Conservation (phyloP, 2,329 filamentous ascomycete species). For the Zalaria obscura region DNA sequence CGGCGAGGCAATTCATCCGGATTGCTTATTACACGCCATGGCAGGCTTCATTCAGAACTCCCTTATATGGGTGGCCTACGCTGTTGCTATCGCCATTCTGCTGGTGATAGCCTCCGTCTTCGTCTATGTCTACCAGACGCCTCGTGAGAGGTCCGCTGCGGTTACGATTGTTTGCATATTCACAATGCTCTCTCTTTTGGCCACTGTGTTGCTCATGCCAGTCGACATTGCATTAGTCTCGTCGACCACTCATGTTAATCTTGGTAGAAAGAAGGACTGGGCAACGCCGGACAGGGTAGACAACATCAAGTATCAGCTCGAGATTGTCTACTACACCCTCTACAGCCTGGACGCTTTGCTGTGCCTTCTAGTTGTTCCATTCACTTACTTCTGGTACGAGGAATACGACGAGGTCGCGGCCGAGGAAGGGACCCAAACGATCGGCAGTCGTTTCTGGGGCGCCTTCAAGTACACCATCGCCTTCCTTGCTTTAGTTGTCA, state of each 20-base stretch:
- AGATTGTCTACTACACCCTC: constrained; percentile 80
- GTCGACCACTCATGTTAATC: constrained; percentile 60
- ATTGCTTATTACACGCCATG: constrained; percentile 1
- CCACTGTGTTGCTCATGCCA: constrained; percentile 81
- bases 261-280: constrained; percentile 87
- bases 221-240: constrained; percentile 94
- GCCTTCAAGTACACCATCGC: constrained; percentile 82
- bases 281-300: constrained; percentile 70
- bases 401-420: constrained; percentile 87
- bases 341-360: constrained; percentile 86
- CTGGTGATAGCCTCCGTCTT: constrained; percentile 69
- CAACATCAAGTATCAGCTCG: constrained; percentile 64
- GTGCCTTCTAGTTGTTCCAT: constrained; percentile 80
- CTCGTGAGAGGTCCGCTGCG: constrained; percentile 67
- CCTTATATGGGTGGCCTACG: constrained; percentile 91
- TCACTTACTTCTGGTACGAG: constrained; percentile 97
- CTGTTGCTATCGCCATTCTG: constrained; percentile 62
- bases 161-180: constrained; percentile 78
- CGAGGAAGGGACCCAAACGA: constrained; percentile 61
- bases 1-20: too few species aligned
- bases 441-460: constrained; percentile 59
- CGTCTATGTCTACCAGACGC: constrained; percentile 81
- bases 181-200: constrained; percentile 74
- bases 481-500: constrained; percentile 65
- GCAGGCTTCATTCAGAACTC: constrained; percentile 70